Conservation (phyloP, 306 rosid species). For the Casuarina glauca region DNA sequence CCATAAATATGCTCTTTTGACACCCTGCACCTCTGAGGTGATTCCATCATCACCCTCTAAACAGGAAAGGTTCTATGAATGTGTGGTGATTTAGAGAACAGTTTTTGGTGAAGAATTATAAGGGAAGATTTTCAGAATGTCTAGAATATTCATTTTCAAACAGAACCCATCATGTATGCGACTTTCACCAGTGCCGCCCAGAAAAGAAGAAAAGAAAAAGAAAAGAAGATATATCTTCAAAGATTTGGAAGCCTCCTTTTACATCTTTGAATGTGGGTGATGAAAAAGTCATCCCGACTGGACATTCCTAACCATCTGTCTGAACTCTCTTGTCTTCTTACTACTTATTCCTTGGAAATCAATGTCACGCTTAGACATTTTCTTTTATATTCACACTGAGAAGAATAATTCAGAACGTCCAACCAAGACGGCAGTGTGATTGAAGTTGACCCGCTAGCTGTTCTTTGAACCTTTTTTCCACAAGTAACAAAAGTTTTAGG, state of each 20-base stretch:
- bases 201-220: not conserved
- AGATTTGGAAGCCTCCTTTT: slow-evolving; percentile 27
- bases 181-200: not conserved
- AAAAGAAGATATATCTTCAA: not conserved
- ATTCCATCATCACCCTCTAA: slow-evolving; percentile 10
- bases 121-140: not conserved
- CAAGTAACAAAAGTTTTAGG: slow-evolving; percentile 22
- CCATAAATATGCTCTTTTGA: not conserved
- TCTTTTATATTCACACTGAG: slow-evolving; percentile 30
- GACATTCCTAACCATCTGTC: slow-evolving; percentile 38
- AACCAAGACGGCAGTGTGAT: slow-evolving; percentile 14
- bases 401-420: slow-evolving; percentile 38
- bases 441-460: slow-evolving; percentile 27
- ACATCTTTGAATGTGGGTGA: slow-evolving; percentile 22
- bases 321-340: slow-evolving; percentile 33
- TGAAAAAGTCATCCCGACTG: slow-evolving; percentile 34
- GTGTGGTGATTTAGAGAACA: not conserved
- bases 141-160: not conserved
- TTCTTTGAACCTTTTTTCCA: slow-evolving; percentile 30
- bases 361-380: slow-evolving; percentile 16
- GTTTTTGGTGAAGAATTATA: not conserved
- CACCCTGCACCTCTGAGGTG: slow-evolving; percentile 13
- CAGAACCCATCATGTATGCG: not conserved
- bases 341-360: slow-evolving; percentile 19
- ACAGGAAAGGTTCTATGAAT: not conserved